These are phyloP conservation scores for Hypoxylon sp. DNA, from an alignment of 2,329 filamentous ascomycete genomes.

Conservation along the genomic window DNA sequence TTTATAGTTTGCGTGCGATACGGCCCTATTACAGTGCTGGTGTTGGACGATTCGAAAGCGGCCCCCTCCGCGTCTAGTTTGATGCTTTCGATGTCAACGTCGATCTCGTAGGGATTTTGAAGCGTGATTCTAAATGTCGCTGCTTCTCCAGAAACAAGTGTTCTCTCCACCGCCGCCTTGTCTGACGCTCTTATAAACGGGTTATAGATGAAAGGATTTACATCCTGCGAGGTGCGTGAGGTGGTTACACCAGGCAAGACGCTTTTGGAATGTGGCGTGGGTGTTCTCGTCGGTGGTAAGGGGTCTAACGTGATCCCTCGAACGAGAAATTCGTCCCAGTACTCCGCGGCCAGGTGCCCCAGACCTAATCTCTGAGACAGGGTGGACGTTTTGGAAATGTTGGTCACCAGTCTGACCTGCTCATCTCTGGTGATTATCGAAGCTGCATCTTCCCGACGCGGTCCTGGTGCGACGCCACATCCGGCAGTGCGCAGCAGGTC, in stretches of 20 bases:
- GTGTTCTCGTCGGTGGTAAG: conserved; percentile 67
- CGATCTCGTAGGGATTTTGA: conserved; percentile 95
- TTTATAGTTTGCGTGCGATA: conserved; percentile 84
- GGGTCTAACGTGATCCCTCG: conserved; percentile 79
- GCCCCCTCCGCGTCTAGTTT: conserved; percentile 79
- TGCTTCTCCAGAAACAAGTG: conserved; percentile 82
- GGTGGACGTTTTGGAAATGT: conserved; percentile 84
- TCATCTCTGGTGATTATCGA: conserved; percentile 82
- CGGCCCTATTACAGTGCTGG: conserved; percentile 78
- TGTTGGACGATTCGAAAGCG: conserved; percentile 74
- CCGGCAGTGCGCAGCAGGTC: conserved; percentile 86
- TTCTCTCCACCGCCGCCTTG: conserved; percentile 70
- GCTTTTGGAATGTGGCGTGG: conserved; percentile 73
- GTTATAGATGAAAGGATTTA: conserved; percentile 94
- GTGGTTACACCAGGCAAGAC: conserved; percentile 64
- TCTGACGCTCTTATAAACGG: conserved; percentile 81
- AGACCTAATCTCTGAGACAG: conserved; percentile 82
- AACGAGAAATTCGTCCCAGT: conserved; percentile 97
- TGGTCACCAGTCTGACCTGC: conserved; percentile 84
- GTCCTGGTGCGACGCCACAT: conserved; percentile 79
- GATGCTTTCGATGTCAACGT: conserved; percentile 88
- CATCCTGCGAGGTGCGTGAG: conserved; percentile 67
- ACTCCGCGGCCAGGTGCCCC: conserved; percentile 78
- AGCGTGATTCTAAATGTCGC: conserved; percentile 84
- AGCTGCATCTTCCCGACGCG: conserved; percentile 74